phyloP scores from a whole-genome alignment of 1,284 basidiomycete species.

The Rhodotorula sp. region DNA sequence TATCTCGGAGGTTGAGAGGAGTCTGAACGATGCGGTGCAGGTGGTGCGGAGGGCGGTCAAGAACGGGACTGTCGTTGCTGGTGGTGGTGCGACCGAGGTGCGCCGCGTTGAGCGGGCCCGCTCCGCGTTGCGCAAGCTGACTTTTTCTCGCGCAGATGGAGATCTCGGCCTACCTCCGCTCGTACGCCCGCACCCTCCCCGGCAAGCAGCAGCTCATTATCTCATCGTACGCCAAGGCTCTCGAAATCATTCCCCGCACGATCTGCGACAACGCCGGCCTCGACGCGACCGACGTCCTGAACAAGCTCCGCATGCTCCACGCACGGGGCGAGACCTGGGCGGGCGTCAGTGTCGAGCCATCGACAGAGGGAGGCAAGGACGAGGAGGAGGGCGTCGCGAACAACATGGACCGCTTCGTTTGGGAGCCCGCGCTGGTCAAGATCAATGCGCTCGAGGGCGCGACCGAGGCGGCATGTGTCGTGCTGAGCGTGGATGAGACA shows the following conservation, averaged over 20 bases:
- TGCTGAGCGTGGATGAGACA: slow-evolving; percentile 92
- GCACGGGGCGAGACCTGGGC: slow-evolving; percentile 82
- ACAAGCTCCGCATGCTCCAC: slow-evolving; percentile 96
- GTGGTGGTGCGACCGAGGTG: slow-evolving; percentile 95
- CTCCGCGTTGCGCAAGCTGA: no score
- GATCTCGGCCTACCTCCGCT: slow-evolving; percentile 85
- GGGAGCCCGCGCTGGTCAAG: slow-evolving; percentile 97
- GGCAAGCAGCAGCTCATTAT: slow-evolving; percentile 96
- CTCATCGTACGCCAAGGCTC: slow-evolving; percentile 91
- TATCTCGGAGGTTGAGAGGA: slow-evolving; percentile 96
- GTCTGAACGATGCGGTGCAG: slow-evolving; percentile 98
- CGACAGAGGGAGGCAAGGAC: slow-evolving; percentile 68
- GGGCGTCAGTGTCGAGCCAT: slow-evolving; percentile 90
- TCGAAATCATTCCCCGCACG: slow-evolving; percentile 96
- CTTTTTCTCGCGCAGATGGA: slow-evolving; percentile 70
- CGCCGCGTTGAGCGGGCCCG: slow-evolving; percentile 36
- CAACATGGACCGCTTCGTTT: slow-evolving; percentile 94
- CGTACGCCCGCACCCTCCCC: slow-evolving; percentile 85
- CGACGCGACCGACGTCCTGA: slow-evolving; percentile 95
- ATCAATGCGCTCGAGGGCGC: slow-evolving; percentile 92
- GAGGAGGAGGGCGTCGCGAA: slow-evolving; percentile 68
- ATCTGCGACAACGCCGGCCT: slow-evolving; percentile 98
- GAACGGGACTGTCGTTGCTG: slow-evolving; percentile 93
- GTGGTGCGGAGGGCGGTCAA: slow-evolving; percentile 96
- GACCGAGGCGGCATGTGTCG: slow-evolving; percentile 91